phyloP scores from a whole-genome alignment of 108 stramenopile genomes.

The Cyclotella cryptica region DNA sequence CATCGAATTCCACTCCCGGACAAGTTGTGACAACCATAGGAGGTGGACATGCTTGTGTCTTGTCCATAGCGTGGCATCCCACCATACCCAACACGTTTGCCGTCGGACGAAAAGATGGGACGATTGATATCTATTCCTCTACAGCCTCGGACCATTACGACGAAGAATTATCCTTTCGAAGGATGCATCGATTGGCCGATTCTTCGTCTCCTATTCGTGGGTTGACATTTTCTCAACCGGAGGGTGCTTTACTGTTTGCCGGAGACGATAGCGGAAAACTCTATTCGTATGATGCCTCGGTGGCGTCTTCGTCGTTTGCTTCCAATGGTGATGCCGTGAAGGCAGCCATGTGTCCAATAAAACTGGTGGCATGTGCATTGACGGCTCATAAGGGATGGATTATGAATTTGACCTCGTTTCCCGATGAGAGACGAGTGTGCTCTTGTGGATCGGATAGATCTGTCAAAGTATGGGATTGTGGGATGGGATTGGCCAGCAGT shows the following conservation, averaged over 20 bases:
- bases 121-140: constrained; percentile 52
- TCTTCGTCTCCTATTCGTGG: constrained; percentile 42
- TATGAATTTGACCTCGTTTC: constrained; percentile 47
- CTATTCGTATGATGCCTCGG: constrained; percentile 44
- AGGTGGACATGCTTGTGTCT: constrained; percentile 48
- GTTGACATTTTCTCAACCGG: constrained; percentile 41
- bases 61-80: constrained; percentile 49
- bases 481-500: constrained; percentile 50
- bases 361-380: constrained; percentile 52
- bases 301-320: constrained; percentile 8
- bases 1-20: constrained; percentile 34
- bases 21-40: constrained; percentile 45
- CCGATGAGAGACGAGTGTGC: constrained; percentile 40
- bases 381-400: constrained; percentile 51
- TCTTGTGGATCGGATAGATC: constrained; percentile 52
- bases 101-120: constrained; percentile 57
- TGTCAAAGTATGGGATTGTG: constrained; percentile 55
- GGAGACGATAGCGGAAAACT: constrained; percentile 52
- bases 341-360: constrained; percentile 36
- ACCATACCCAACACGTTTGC: constrained; percentile 52
- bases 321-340: background rate
- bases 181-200: constrained; percentile 42
- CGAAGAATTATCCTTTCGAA: constrained; percentile 28
- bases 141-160: constrained; percentile 21
- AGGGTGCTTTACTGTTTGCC: constrained; percentile 44